Evolutionary conservation across 2,329 filamentous ascomycete genomes (phyloP).

Genomic region (Sclerotiophoma versabilis): DNA sequence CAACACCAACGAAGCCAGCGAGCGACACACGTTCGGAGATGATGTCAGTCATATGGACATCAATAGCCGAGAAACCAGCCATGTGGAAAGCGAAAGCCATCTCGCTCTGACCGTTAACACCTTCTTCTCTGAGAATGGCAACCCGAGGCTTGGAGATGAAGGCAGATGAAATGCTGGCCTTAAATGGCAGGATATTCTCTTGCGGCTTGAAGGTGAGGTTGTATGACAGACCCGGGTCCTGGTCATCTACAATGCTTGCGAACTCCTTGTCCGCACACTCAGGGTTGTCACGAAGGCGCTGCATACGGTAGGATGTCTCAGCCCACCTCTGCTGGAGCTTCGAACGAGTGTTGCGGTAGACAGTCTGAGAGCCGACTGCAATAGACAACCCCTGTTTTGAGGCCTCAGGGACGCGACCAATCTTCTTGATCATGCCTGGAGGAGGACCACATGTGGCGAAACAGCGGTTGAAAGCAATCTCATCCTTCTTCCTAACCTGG

Average conservation of each 20-base stretch:
- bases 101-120: conserved; percentile 94
- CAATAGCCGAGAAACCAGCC: conserved; percentile 88
- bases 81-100: conserved; percentile 96
- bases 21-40: conserved; percentile 82
- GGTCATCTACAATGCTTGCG: conserved; percentile 73
- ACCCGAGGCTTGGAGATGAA: conserved; percentile 75
- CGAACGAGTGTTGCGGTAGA: conserved; percentile 73
- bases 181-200: conserved; percentile 76
- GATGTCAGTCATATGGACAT: conserved; percentile 95
- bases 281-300: conserved; percentile 87
- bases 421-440: conserved; percentile 79
- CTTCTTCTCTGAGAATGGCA: conserved; percentile 92
- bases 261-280: conserved; percentile 85
- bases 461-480: conserved; percentile 84
- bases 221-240: conserved; percentile 84
- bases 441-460: conserved; percentile 91
- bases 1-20: conserved; percentile 82
- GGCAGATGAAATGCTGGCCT: conserved; percentile 65
- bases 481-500: conserved; percentile 86
- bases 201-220: conserved; percentile 80
- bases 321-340: conserved; percentile 89
- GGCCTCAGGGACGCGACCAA: conserved; percentile 75
- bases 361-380: conserved; percentile 70
- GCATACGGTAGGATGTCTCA: conserved; percentile 88
- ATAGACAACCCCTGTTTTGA: conserved; percentile 79